A percentile compares a stretch with the other conserved stretches of the same genome.
These are phyloP conservation scores for Phytophthora pini DNA, from an alignment of 352 stramenopile genomes.

Conservation along the genomic window DNA sequence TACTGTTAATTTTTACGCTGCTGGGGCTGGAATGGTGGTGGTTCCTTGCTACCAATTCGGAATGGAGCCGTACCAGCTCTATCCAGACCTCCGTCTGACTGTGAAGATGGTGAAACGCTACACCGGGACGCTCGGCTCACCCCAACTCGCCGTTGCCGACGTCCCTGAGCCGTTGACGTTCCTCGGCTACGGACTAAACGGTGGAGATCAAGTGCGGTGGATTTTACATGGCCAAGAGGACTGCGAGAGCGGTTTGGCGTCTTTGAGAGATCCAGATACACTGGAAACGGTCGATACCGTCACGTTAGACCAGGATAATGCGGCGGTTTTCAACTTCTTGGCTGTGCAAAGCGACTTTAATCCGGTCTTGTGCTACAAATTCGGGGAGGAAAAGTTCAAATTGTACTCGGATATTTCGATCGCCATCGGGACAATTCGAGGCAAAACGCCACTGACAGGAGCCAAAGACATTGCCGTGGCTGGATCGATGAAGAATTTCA, in stretches of 20 bases:
- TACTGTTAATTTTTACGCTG: slow-evolving; percentile 46
- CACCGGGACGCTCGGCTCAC: slow-evolving; percentile 47
- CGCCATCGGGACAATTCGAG: slow-evolving; percentile 54
- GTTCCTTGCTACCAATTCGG: slow-evolving; percentile 69
- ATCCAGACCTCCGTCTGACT: slow-evolving; percentile 46
- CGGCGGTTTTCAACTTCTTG: slow-evolving; percentile 60
- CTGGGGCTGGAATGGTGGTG: slow-evolving; percentile 43
- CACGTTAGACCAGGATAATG: slow-evolving; percentile 33
- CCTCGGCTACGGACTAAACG: slow-evolving; percentile 47
- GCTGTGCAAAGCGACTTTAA: slow-evolving; percentile 53
- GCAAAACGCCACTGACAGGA: slow-evolving; percentile 43
- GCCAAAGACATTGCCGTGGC: slow-evolving; percentile 62
- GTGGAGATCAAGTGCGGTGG: slow-evolving; percentile 63
- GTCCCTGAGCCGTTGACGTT: slow-evolving; percentile 69
- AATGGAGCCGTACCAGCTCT: slow-evolving; percentile 65
- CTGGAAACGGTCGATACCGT: slow-evolving; percentile 46
- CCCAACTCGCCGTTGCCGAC: slow-evolving; percentile 58
- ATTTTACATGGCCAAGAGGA: slow-evolving; percentile 54
- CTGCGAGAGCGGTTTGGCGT: slow-evolving; percentile 59
- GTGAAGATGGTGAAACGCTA: slow-evolving; percentile 67
- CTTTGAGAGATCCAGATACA: slow-evolving; percentile 36
- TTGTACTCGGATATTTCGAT: slow-evolving; percentile 58
- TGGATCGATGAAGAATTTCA: slow-evolving; percentile 52
- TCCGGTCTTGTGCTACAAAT: slow-evolving; percentile 72
- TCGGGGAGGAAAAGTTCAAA: slow-evolving; percentile 62